A percentile compares a stretch with the other conserved stretches of the same genome.
phyloP scores from a whole-genome alignment of 371 early-diverging fungal species.

The Rhizomucor miehei region DNA sequence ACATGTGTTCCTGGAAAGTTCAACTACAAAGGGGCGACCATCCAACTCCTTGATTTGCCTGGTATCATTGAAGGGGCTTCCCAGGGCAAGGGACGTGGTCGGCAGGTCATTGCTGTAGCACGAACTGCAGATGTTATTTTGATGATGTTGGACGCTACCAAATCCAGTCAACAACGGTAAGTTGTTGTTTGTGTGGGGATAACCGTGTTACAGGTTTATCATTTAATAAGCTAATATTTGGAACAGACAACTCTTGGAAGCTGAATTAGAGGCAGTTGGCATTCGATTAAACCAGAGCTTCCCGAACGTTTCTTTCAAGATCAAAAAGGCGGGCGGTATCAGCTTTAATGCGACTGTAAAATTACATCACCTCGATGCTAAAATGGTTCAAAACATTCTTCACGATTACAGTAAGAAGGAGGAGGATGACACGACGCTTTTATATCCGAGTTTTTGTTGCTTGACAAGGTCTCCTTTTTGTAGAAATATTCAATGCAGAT shows the following conservation, averaged over 20 bases:
- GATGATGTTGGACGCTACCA: slow-evolving; percentile 99
- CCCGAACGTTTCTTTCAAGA: slow-evolving; percentile 96
- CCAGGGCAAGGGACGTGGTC: slow-evolving; percentile 96
- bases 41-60: slow-evolving; percentile 91
- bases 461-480: neutral
- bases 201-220: neutral
- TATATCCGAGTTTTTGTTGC: neutral
- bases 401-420: slow-evolving; percentile 85
- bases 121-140: slow-evolving; percentile 97
- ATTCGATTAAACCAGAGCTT: slow-evolving; percentile 91
- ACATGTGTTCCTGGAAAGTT: slow-evolving; percentile 98
- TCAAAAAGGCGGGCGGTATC: slow-evolving; percentile 98
- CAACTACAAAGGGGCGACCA: slow-evolving; percentile 96
- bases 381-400: slow-evolving; percentile 91
- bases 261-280: slow-evolving; percentile 98
- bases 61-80: slow-evolving; percentile 95
- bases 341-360: slow-evolving; percentile 91
- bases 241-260: slow-evolving; percentile 84
- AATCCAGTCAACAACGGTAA: slow-evolving; percentile 76
- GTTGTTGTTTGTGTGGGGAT: slow-evolving; percentile 9
- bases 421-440: neutral
- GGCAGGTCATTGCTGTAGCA: slow-evolving; percentile 97
- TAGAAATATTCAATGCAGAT: slow-evolving; percentile 96
- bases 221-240: too few relatives aligned
- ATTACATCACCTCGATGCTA: slow-evolving; percentile 86